Evolutionary conservation across 306 rosid species (phyloP).

Genomic region (Citrullus amarus): DNA sequence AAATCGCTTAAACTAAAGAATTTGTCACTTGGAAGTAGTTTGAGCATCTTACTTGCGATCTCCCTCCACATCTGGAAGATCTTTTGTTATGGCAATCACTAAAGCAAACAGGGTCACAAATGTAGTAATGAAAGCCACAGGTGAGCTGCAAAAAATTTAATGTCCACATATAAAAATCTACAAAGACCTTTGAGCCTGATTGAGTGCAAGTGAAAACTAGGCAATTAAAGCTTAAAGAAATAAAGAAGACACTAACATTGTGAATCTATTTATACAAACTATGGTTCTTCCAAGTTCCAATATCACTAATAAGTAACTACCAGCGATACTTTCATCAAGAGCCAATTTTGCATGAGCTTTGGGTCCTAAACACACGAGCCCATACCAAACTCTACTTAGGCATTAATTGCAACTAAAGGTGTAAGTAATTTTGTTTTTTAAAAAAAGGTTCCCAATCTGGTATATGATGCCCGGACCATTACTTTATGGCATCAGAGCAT

Average conservation of each 20-base stretch:
- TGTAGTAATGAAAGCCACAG: slow-evolving; percentile 83
- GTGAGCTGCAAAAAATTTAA: slow-evolving; percentile 45
- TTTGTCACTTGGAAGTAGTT: slow-evolving; percentile 6
- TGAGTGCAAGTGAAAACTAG: neutral
- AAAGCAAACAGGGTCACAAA: slow-evolving; percentile 89
- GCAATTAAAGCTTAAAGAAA: neutral
- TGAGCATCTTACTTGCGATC: slow-evolving; percentile 69
- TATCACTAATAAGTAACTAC: neutral
- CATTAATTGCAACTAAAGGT: neutral
- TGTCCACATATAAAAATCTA: neutral
- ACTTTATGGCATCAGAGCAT: neutral
- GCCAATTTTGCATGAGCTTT: neutral
- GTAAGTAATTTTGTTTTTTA: neutral
- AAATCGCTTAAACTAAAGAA: neutral
- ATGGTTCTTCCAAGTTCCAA: neutral
- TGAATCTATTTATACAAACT: neutral
- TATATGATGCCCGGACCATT: neutral
- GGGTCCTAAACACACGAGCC: neutral
- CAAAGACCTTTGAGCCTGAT: neutral
- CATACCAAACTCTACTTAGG: neutral
- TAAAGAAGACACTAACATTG: neutral
- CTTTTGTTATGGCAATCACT: slow-evolving; percentile 95
- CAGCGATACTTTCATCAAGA: neutral
- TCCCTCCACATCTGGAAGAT: slow-evolving; percentile 96
- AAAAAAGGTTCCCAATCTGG: neutral